Conservation (phyloP, 441 rosid species). For the Cnidoscolus chayamansa region DNA sequence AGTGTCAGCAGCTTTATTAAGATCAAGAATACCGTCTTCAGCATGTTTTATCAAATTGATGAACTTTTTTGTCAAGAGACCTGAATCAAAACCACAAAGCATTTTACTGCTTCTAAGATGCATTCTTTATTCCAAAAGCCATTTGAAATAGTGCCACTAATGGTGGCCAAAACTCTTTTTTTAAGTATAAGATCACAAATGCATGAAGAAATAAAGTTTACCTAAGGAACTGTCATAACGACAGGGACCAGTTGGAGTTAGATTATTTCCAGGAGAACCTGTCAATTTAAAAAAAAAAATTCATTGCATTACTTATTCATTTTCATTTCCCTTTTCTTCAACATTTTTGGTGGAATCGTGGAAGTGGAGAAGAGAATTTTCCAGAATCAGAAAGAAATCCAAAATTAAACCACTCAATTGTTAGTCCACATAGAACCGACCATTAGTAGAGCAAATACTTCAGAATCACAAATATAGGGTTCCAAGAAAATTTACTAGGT, state of each 20-base stretch:
- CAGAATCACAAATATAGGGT: constrained; percentile 9
- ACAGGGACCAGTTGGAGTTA: constrained; percentile 80
- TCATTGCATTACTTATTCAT: constrained; percentile 21
- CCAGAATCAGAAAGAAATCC: constrained; percentile 5
- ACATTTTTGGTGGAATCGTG: background rate
- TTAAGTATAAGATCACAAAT: constrained; percentile 5
- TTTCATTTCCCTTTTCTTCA: constrained; percentile 16
- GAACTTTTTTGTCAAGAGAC: constrained; percentile 93
- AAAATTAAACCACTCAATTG: background rate
- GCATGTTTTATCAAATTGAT: constrained; percentile 90
- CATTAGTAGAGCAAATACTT: constrained; percentile 1
- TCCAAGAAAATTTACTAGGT: background rate
- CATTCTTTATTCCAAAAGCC: constrained; percentile 1
- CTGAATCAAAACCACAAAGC: constrained; percentile 44
- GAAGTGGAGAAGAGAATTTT: background rate
- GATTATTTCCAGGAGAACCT: constrained; percentile 91
- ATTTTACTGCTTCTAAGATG: constrained; percentile 15
- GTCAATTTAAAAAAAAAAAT: constrained; percentile 35
- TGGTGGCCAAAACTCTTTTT: constrained; percentile 8
- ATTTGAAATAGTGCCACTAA: constrained; percentile 11
- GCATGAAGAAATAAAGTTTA: constrained; percentile 31
- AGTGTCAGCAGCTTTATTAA: constrained; percentile 90
- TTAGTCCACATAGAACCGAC: background rate
- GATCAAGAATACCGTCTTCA: constrained; percentile 94
- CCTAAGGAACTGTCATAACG: constrained; percentile 99